Percentiles rank a stretch among this genome's conserved stretches.
phyloP scores from a whole-genome alignment of 495 filamentous ascomycete species.

The Penicillium manginii region DNA sequence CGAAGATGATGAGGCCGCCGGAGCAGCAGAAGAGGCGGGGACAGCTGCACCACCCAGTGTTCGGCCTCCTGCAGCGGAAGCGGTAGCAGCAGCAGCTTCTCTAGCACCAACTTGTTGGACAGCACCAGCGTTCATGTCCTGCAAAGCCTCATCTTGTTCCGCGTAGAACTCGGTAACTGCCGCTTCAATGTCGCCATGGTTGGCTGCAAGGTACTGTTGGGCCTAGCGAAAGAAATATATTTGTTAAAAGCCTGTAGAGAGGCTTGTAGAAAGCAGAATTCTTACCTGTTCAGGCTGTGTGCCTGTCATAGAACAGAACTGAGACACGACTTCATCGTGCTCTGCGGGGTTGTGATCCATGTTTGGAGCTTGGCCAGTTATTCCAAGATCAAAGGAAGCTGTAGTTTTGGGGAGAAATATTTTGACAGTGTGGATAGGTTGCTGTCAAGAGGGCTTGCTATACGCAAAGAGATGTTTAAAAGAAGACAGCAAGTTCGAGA shows the following conservation, averaged over 20 bases:
- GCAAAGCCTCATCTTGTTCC: slow-evolving; percentile 62
- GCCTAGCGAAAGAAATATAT: slow-evolving; percentile 53
- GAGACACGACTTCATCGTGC: slow-evolving; percentile 69
- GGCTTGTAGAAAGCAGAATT: not conserved
- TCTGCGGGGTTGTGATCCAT: slow-evolving; percentile 61
- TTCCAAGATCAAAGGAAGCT: not conserved
- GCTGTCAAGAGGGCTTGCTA: not conserved
- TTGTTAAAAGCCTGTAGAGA: slow-evolving; percentile 7
- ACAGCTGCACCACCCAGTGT: slow-evolving; percentile 39
- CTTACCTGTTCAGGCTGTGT: slow-evolving; percentile 65
- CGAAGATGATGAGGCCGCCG: slow-evolving; percentile 35
- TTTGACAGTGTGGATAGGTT: not conserved
- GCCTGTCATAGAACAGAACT: slow-evolving; percentile 76
- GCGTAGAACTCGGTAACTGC: slow-evolving; percentile 73
- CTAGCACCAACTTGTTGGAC: slow-evolving; percentile 37
- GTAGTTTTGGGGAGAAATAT: not conserved
- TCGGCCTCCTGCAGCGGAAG: slow-evolving; percentile 25
- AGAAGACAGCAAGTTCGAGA: slow-evolving; percentile 18
- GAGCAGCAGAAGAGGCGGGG: slow-evolving; percentile 35
- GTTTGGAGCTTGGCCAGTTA: slow-evolving; percentile 19
- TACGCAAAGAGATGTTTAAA: slow-evolving; percentile 1
- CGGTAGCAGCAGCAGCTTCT: slow-evolving; percentile 14
- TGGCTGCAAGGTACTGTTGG: slow-evolving; percentile 66
- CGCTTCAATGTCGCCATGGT: slow-evolving; percentile 68
- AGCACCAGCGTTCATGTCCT: slow-evolving; percentile 38